Conservation (phyloP, 108 stramenopile genomes). For the Cyclotella choctawhatcheeana region DNA sequence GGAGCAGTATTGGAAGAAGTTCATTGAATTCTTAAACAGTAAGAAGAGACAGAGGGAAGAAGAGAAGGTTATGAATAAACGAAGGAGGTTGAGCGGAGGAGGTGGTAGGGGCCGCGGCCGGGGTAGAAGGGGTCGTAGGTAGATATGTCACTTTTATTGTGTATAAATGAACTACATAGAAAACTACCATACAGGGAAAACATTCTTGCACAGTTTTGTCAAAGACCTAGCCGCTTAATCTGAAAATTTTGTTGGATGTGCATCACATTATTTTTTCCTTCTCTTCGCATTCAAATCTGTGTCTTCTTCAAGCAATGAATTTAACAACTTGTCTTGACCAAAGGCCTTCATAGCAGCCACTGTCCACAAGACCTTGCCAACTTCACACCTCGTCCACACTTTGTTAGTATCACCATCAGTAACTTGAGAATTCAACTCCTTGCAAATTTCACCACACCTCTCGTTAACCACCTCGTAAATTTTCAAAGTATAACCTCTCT, state of each 20-base stretch:
- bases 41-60: conserved; percentile 63
- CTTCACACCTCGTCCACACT: conserved; percentile 62
- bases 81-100: conserved; percentile 30
- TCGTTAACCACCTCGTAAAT: conserved; percentile 62
- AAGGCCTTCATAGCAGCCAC: conserved; percentile 59
- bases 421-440: conserved; percentile 28
- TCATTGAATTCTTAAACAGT: conserved; percentile 77
- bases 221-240: too few relatives aligned
- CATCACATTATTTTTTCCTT: background rate
- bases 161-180: too few relatives aligned
- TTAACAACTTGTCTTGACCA: conserved; percentile 18
- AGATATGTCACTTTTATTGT: too few relatives aligned
- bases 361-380: conserved; percentile 71
- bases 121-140: conserved; percentile 2
- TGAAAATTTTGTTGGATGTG: too few relatives aligned
- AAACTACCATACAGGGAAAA: too few relatives aligned
- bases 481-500: conserved; percentile 66
- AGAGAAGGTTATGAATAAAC: conserved; percentile 56
- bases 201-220: too few relatives aligned
- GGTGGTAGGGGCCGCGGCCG: conserved; percentile 21
- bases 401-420: conserved; percentile 5
- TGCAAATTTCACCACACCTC: conserved; percentile 51
- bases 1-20: conserved; percentile 81
- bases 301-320: background rate
- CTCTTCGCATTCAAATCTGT: too few relatives aligned